A percentile compares a stretch with the other conserved stretches of the same genome.
Conservation (phyloP, 2,329 filamentous ascomycete genomes). For the Colletotrichum noveboracense region DNA sequence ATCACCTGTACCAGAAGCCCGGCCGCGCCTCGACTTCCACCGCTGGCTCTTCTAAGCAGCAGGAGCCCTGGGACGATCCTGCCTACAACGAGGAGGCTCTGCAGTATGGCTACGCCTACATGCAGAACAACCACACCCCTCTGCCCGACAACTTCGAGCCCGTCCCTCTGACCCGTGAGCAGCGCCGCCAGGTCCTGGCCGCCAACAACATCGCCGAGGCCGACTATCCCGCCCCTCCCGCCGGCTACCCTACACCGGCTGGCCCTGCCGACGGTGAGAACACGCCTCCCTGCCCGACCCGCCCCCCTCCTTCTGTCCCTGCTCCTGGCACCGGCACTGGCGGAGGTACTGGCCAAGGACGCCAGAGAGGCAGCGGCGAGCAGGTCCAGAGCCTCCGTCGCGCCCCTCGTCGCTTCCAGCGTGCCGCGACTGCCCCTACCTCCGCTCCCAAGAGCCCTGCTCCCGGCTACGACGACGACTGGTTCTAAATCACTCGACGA, state of each 20-base stretch:
- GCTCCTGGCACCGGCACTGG: not conserved
- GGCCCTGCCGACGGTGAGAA: not conserved
- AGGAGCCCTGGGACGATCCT: conserved; percentile 2
- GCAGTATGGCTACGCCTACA: conserved; percentile 3
- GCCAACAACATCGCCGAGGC: not conserved
- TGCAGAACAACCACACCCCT: not conserved
- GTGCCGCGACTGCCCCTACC: conserved; percentile 9
- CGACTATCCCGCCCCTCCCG: conserved; percentile 7
- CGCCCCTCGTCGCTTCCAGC: conserved; percentile 9
- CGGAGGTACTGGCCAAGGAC: not conserved
- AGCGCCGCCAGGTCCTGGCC: not conserved
- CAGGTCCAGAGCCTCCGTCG: conserved; percentile 2
- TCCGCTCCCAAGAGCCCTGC: conserved; percentile 5
- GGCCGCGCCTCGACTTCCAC: not conserved
- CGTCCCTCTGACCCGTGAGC: not conserved
- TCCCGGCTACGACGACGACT: conserved; percentile 13
- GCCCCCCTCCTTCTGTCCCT: not conserved
- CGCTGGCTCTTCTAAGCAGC: not conserved
- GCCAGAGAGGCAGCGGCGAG: not conserved
- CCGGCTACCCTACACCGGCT: not conserved
- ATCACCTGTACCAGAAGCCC: not conserved
- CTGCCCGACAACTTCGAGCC: not conserved
- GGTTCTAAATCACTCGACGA: not conserved
- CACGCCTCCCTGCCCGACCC: conserved; percentile 6
- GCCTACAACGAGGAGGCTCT: conserved; percentile 10